Base-by-base conservation (phyloP, 2,329 filamentous ascomycete species). In the Pseudocercospora vitis region DNA sequence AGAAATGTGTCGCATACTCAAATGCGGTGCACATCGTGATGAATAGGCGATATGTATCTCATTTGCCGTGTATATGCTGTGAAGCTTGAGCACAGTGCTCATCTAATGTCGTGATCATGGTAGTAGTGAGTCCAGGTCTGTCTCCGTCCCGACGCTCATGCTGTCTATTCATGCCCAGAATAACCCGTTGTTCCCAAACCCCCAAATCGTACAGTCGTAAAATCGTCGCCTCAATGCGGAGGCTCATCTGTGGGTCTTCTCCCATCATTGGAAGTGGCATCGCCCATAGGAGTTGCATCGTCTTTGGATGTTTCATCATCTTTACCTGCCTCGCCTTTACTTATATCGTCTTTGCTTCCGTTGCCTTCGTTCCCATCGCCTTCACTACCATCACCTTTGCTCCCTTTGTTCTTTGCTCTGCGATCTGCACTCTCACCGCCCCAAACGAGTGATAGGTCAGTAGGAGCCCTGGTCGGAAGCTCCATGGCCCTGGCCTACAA, bases 401-500 rank as follows among this genome's bases (percentile, higher is more conserved):
- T n/a, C n/a, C n/a, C n/a, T n/a, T n/a, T n/a, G n/a, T n/a, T n/a
- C n/a, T n/a, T n/a, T n/a, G n/a, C n/a, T n/a, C n/a, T n/a, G n/a
- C n/a, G n/a, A n/a, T n/a, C n/a, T n/a, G n/a, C n/a, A n/a, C n/a
- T n/a, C n/a, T 40, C 35, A 11, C 18, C 14, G 12, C 18, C 35
- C 35, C 35, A 23, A 4, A 40, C 35, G 7, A 12, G 16, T 26
- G 37, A 42, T 21, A 42, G 19, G 21, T 42, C 37, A 23, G 37
- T 26, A 1, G 12, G 9, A 14, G 9, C 6, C 14, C 37, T 42
- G 42, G 18, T 18, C 26, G 6, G 6, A 11, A 11, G 6, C 26
- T 29, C 6, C 26, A 29, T 6, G n/a, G 2, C 11, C n/a, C 19
- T 42, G 42, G 18, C n/a, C 42, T 52, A 62, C 33, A 59, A 44